Conservation (phyloP, 192 early-diverging fungal species). For the Gamsiella multidivaricata region DNA sequence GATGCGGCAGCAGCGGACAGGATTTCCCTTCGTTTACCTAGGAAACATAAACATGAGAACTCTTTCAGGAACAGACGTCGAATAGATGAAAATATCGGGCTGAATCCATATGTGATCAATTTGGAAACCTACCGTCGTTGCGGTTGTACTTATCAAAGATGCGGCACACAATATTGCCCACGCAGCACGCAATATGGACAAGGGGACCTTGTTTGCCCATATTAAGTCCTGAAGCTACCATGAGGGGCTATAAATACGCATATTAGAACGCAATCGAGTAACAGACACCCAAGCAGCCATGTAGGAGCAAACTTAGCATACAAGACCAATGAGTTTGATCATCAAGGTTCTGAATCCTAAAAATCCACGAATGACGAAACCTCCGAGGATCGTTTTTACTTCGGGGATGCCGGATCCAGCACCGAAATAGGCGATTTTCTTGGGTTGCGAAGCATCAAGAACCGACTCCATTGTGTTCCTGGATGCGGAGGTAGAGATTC, state of each 20-base stretch:
- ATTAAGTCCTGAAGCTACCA: constrained; percentile 88
- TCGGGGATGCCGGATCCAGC: constrained; percentile 94
- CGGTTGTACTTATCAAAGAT: constrained; percentile 92
- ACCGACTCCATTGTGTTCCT: constrained; percentile 20
- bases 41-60: background rate
- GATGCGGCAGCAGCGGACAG: constrained; percentile 93
- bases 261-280: background rate
- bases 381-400: constrained; percentile 94
- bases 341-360: constrained; percentile 91
- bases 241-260: constrained; percentile 66
- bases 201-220: constrained; percentile 96
- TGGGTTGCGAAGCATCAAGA: constrained; percentile 32
- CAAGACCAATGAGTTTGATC: constrained; percentile 92
- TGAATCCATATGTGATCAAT: too few relatives aligned
- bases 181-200: constrained; percentile 92
- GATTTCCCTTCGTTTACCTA: constrained; percentile 90
- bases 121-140: constrained; percentile 72
- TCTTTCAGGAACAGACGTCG: background rate
- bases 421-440: constrained; percentile 51
- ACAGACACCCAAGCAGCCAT: background rate
- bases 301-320: constrained; percentile 47
- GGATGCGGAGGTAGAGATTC: constrained; percentile 66
- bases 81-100: background rate
- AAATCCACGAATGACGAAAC: constrained; percentile 94
- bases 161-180: constrained; percentile 88